These are phyloP conservation scores for Pseudogymnoascus sp. DNA, from an alignment of 2,329 filamentous ascomycete genomes.

Conservation along the genomic window DNA sequence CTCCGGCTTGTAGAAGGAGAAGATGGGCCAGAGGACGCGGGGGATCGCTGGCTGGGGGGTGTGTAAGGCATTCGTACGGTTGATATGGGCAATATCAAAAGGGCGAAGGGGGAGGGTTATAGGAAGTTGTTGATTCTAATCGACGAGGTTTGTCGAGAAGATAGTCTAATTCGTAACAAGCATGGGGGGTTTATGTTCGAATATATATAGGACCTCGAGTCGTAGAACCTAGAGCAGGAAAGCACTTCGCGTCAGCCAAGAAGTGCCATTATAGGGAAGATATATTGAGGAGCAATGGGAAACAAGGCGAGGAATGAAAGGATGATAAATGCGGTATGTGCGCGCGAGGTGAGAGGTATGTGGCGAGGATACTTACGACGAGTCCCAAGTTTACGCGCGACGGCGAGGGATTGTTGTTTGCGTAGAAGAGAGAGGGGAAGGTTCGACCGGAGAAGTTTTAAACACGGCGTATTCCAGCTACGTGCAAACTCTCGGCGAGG, in stretches of 20 bases:
- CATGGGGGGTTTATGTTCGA: slow-evolving; percentile 17
- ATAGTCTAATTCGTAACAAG: slow-evolving; percentile 16
- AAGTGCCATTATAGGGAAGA: slow-evolving; percentile 3
- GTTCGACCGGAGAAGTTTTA: slow-evolving; percentile 12
- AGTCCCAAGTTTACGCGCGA: background rate
- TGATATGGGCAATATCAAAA: slow-evolving; percentile 10
- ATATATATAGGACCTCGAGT: slow-evolving; percentile 15
- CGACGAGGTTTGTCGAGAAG: slow-evolving; percentile 15
- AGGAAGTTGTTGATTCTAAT: slow-evolving; percentile 17
- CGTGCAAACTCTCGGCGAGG: slow-evolving; percentile 16
- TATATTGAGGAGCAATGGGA: background rate
- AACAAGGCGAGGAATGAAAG: background rate
- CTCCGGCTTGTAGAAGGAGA: slow-evolving; percentile 52
- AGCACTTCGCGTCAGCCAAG: slow-evolving; percentile 7
- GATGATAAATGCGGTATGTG: background rate
- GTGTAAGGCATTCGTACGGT: slow-evolving; percentile 73
- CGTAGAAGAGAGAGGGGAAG: slow-evolving; percentile 1
- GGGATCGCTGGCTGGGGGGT: slow-evolving; percentile 62
- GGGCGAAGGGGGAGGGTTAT: slow-evolving; percentile 9
- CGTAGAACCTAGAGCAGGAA: slow-evolving; percentile 18
- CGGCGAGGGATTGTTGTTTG: background rate
- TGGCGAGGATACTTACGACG: background rate
- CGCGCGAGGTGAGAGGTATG: slow-evolving; percentile 7
- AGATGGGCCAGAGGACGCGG: slow-evolving; percentile 48
- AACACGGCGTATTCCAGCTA: slow-evolving; percentile 26